These are phyloP conservation scores for Marasmius sp. DNA, from an alignment of 1,284 basidiomycete genomes.

Conservation along the genomic window DNA sequence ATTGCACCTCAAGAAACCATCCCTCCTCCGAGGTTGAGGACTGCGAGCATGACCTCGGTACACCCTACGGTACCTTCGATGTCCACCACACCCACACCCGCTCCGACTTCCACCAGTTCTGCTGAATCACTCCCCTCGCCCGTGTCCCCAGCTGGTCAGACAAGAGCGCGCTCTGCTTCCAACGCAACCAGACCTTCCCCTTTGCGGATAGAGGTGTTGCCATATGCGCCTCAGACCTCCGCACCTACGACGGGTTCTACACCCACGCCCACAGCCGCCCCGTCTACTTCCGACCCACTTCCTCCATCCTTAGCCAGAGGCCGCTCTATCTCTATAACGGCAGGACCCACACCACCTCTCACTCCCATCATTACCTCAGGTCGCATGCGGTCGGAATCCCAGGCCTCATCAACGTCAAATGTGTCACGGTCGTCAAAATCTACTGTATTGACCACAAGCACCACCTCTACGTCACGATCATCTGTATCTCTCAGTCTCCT, in stretches of 20 bases:
- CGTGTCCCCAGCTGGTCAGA: neutral
- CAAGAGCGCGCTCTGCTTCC: neutral
- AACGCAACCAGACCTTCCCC: neutral
- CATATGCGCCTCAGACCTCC: neutral
- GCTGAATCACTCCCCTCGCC: neutral
- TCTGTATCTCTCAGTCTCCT: neutral
- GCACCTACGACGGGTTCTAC: neutral
- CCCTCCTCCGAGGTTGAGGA: neutral
- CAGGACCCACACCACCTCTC: neutral
- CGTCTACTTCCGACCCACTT: neutral
- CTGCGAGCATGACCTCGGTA: neutral
- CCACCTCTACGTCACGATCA: neutral
- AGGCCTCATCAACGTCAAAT: neutral
- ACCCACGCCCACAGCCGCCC: neutral
- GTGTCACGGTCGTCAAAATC: neutral
- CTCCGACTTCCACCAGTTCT: neutral
- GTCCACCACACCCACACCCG: neutral
- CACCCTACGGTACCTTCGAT: neutral
- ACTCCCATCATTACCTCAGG: neutral
- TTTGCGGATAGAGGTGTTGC: neutral
- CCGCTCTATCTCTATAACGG: neutral
- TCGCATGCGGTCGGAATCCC: neutral
- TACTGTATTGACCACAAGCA: neutral
- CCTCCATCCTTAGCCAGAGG: neutral
- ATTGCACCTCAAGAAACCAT: neutral